Base-by-base conservation (phyloP, 768 basidiomycete genomes). In the Cystobasidium ongulense region DNA sequence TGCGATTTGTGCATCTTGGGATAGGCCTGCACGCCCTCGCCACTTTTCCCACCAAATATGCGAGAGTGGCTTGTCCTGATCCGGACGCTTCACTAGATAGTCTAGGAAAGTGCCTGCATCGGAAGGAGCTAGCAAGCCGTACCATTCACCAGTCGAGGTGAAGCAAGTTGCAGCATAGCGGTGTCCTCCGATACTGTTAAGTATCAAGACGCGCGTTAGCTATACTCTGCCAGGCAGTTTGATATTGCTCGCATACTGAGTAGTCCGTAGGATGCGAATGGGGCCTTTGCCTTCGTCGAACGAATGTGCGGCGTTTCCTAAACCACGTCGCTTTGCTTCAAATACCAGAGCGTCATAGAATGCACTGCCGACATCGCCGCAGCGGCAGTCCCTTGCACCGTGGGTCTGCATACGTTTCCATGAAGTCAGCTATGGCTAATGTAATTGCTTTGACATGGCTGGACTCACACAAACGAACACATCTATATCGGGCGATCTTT, bases 301-400 rank as follows among this genome's bases (percentile, higher is more conserved):
- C 2, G 33, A 46, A 27, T 59, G 23, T n/a, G 68, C 52, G 36
- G 68, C 75, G 15, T 74, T 63, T 5, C 75, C 76, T 17, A 73
- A 1, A 33, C 46, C 59, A 3, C 75, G 33, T 38, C 77, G 70
- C 67, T 63, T 46, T 0, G 63, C 43, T 29, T 76, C 76, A 25
- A 21, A 21, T 1, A 75, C 57, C 13, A 80, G 64, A 4, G 77
- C 75, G 4, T 72, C 63, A 43, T 76, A 78, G 1, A 80, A 73
- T 21, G 74, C 74, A 35, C 63, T 76, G 1, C 80, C 80, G 21
- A 78, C 63, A 41, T 78, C 78, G 0, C 77, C 78, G 46, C 80
- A 80, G 5, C 78, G 74, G 62, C 80, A 80, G 65, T 80, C 80
- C 2, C 80, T 54, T 1, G 64, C 41, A 1, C 76, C 75, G 75